Percentiles rank a stretch among this genome's conserved stretches.
Conservation (phyloP, 352 stramenopile genomes). For the Ophiocytium majus region DNA sequence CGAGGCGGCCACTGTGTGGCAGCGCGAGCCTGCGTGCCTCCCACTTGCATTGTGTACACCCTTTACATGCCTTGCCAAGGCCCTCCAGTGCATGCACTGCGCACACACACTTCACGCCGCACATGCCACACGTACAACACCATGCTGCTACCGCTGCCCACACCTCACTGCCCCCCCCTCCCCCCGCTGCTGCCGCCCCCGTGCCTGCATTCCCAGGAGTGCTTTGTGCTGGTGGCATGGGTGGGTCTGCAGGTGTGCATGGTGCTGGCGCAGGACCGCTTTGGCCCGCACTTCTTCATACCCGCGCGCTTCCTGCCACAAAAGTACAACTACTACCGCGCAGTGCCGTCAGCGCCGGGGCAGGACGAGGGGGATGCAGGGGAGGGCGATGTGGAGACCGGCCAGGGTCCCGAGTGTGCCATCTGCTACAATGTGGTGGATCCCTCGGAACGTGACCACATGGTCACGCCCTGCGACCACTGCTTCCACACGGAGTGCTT, state of each 20-base stretch:
- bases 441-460: background rate
- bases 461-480: constrained; percentile 27
- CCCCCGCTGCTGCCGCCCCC: too few species aligned
- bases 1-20: too few species aligned
- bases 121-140: too few species aligned
- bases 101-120: too few species aligned
- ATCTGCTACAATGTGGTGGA: constrained; percentile 27
- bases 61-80: too few species aligned
- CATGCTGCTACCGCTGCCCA: too few species aligned
- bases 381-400: constrained; percentile 3
- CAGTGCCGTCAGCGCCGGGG: background rate
- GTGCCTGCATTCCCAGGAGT: constrained; percentile 40
- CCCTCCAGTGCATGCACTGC: too few species aligned
- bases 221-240: constrained; percentile 71
- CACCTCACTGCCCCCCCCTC: too few species aligned
- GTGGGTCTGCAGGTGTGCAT: constrained; percentile 71
- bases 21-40: too few species aligned
- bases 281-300: constrained; percentile 26
- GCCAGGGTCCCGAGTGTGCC: constrained; percentile 11
- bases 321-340: constrained; percentile 28
- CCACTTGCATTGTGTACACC: too few species aligned
- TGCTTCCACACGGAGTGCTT: background rate
- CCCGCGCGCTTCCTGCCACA: constrained; percentile 19
- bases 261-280: constrained; percentile 4
- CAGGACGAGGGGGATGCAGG: background rate